These are phyloP conservation scores for Aureobasidium sp. DNA, from an alignment of 2,329 filamentous ascomycete species.

Conservation along the genomic window DNA sequence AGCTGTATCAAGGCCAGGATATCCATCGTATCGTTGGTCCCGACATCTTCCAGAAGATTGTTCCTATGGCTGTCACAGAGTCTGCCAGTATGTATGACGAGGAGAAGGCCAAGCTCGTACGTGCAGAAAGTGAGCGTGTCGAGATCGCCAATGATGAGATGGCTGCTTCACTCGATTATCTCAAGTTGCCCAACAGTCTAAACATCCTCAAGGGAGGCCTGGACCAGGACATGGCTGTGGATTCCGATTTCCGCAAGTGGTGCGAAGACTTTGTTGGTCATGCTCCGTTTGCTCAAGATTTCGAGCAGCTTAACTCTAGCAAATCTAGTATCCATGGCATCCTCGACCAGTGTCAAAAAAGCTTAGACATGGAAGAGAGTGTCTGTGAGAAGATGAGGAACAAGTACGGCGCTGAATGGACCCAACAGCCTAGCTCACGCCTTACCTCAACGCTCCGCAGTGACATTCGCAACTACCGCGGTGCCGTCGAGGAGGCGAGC, in stretches of 20 bases:
- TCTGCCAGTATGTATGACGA: slow-evolving; percentile 96
- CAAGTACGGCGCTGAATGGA: slow-evolving; percentile 94
- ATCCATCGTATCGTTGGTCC: slow-evolving; percentile 95
- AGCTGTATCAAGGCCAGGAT: slow-evolving; percentile 93
- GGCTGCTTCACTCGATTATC: slow-evolving; percentile 87
- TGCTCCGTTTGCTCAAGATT: slow-evolving; percentile 66
- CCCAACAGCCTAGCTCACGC: slow-evolving; percentile 86
- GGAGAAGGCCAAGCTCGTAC: slow-evolving; percentile 91
- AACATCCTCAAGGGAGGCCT: slow-evolving; percentile 89
- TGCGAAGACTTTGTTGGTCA: slow-evolving; percentile 87
- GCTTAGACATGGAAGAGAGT: slow-evolving; percentile 93
- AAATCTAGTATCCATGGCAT: slow-evolving; percentile 65
- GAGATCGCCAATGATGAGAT: slow-evolving; percentile 92
- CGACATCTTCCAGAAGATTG: slow-evolving; percentile 93
- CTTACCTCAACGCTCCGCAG: slow-evolving; percentile 79
- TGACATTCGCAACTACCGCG: slow-evolving; percentile 80
- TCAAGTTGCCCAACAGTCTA: slow-evolving; percentile 80
- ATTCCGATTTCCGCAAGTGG: slow-evolving; percentile 89
- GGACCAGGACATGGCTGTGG: slow-evolving; percentile 78
- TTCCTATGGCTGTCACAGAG: slow-evolving; percentile 92
- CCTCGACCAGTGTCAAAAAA: slow-evolving; percentile 74
- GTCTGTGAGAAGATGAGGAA: slow-evolving; percentile 99
- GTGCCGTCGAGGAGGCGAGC: slow-evolving; percentile 81
- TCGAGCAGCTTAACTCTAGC: slow-evolving; percentile 69
- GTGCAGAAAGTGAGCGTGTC: slow-evolving; percentile 87